A percentile compares a stretch with the other conserved stretches of the same genome.
Conservation (phyloP, 805 yeast species). For the Kregervanrija delftensis region DNA sequence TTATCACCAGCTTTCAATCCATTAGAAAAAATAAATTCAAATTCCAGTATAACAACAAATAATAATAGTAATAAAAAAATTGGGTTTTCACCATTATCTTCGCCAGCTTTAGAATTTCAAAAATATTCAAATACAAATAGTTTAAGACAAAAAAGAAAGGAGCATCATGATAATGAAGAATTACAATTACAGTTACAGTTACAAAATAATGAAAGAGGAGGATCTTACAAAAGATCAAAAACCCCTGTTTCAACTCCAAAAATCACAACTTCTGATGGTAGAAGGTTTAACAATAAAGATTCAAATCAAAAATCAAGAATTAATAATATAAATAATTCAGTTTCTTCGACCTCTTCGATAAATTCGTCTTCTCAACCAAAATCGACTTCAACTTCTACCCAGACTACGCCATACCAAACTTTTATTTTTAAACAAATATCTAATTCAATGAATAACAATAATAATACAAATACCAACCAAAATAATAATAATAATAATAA, state of each 20-base stretch:
- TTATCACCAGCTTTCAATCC: slow-evolving; percentile 71
- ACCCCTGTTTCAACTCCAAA: slow-evolving; percentile 35
- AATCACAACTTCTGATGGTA: slow-evolving; percentile 25
- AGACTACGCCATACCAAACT: slow-evolving; percentile 4
- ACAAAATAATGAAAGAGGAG: slow-evolving; percentile 17
- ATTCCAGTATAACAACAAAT: background rate
- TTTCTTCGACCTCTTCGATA: slow-evolving; percentile 9
- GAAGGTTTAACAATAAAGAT: background rate
- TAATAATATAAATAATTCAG: slow-evolving; percentile 6
- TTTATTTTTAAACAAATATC: slow-evolving; percentile 3
- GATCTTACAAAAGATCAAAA: slow-evolving; percentile 26
- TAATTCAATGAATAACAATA: slow-evolving; percentile 8
- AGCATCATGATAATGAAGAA: slow-evolving; percentile 8
- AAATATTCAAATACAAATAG: slow-evolving; percentile 11
- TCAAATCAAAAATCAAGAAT: background rate
- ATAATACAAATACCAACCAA: slow-evolving; percentile 7
- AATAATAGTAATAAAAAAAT: slow-evolving; percentile 9
- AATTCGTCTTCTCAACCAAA: slow-evolving; percentile 15
- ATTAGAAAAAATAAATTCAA: slow-evolving; percentile 27
- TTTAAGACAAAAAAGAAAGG: slow-evolving; percentile 25
- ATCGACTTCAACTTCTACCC: background rate
- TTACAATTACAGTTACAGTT: slow-evolving; percentile 1
- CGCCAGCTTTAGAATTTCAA: slow-evolving; percentile 59
- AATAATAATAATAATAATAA: slow-evolving; percentile 4
- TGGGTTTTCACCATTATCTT: slow-evolving; percentile 47